Evolutionary conservation across 495 filamentous ascomycete genomes (phyloP).

Genomic region (Xylaria castorea): DNA sequence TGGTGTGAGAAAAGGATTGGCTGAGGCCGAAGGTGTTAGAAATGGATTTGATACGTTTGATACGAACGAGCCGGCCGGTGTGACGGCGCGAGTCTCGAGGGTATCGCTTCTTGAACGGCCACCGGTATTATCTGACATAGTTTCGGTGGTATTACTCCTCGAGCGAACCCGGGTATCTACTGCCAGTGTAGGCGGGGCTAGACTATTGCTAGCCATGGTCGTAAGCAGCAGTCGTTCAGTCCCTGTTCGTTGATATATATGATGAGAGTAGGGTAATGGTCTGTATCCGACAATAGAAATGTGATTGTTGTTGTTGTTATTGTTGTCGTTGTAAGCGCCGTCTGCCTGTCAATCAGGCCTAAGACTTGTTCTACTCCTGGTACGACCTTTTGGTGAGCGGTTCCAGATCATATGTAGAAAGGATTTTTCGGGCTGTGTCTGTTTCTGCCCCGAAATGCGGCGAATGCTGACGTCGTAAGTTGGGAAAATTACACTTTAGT

Average conservation of each 20-base stretch:
- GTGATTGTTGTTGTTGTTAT: conserved; percentile 1
- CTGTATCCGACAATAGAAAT: not conserved
- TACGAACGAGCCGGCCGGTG: conserved; percentile 35
- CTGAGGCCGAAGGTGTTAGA: conserved; percentile 36
- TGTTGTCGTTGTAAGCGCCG: not conserved
- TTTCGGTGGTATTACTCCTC: conserved; percentile 40
- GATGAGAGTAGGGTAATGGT: not conserved
- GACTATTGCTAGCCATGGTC: conserved; percentile 35
- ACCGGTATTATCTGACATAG: conserved; percentile 33
- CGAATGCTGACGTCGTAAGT: conserved; percentile 16
- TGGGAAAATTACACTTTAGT: conserved; percentile 17
- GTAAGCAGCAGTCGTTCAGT: not conserved
- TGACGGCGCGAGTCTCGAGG: conserved; percentile 38
- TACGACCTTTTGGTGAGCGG: conserved; percentile 9
- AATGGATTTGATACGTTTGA: conserved; percentile 40
- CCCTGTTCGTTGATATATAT: conserved; percentile 2
- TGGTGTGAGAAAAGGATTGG: conserved; percentile 38
- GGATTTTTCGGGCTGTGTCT: conserved; percentile 10
- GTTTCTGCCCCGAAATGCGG: conserved; percentile 21
- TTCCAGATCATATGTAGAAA: conserved; percentile 23
- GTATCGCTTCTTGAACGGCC: conserved; percentile 41
- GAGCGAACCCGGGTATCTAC: conserved; percentile 36
- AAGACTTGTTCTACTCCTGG: not conserved
- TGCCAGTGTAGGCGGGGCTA: conserved; percentile 36
- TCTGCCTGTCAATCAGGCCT: not conserved